Percentiles rank a stretch among this genome's conserved stretches.
Conservation (phyloP, 75 land plant species). For the Adiantum capillusveneris region DNA sequence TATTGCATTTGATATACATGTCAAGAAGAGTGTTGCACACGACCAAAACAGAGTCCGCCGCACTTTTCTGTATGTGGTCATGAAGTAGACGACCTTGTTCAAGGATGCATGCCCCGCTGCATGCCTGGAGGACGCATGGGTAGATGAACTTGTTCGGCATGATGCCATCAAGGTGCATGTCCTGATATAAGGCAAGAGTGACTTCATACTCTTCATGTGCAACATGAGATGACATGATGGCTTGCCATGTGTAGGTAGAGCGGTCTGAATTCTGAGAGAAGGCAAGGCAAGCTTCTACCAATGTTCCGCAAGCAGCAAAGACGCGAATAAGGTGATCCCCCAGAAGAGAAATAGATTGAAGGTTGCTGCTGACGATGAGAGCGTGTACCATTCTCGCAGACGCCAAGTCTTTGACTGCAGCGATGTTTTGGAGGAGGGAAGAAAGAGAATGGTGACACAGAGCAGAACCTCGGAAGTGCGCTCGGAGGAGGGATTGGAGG, state of each 20-base stretch:
- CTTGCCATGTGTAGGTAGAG: constrained; percentile 38
- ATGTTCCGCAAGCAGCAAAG: background rate
- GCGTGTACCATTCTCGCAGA: background rate
- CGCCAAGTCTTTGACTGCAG: background rate
- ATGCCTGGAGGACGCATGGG: constrained; percentile 53
- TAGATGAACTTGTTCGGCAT: constrained; percentile 55
- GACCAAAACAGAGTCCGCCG: constrained; percentile 22
- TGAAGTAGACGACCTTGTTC: constrained; percentile 45
- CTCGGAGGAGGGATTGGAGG: too few species aligned
- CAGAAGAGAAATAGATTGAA: background rate
- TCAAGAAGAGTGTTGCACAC: constrained; percentile 46
- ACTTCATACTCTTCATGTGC: constrained; percentile 28
- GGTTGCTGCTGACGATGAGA: background rate
- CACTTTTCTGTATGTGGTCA: constrained; percentile 36
- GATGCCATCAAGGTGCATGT: constrained; percentile 55
- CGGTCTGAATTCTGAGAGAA: background rate
- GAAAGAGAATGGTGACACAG: too few species aligned
- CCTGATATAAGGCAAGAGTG: constrained; percentile 23
- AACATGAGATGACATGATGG: constrained; percentile 38
- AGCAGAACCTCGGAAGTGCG: too few species aligned
- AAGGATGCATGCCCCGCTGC: constrained; percentile 34
- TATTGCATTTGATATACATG: constrained; percentile 63
- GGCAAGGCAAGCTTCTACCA: background rate
- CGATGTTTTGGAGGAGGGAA: too few species aligned
- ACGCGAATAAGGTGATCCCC: background rate